Conservation (phyloP, 108 stramenopile species). For the Aurantiochytrium sp. region DNA sequence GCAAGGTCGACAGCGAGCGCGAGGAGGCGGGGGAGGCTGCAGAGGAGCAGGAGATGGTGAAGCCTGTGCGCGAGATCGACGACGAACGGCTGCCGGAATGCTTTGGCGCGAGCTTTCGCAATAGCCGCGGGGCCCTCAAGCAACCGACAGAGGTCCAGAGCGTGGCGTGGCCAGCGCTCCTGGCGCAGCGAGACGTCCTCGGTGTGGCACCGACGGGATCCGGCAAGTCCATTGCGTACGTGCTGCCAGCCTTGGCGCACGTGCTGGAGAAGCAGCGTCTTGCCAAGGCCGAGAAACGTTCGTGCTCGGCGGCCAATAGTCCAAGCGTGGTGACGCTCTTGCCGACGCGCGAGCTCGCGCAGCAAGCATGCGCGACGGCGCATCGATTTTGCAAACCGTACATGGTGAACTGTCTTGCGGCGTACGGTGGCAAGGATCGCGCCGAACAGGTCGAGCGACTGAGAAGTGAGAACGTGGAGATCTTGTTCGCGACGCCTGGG, state of each 20-base stretch:
- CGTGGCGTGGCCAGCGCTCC: slow-evolving; percentile 84
- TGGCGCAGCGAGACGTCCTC: slow-evolving; percentile 81
- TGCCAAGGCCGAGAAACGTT: background rate
- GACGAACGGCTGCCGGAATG: background rate
- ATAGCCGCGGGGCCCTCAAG: slow-evolving; percentile 28
- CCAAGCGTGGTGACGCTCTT: slow-evolving; percentile 86
- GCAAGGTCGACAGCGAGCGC: too few species aligned
- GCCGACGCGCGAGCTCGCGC: slow-evolving; percentile 93
- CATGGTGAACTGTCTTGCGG: slow-evolving; percentile 78
- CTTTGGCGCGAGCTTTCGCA: background rate
- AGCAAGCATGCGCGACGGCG: slow-evolving; percentile 92
- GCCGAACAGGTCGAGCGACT: slow-evolving; percentile 73
- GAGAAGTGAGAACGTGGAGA: slow-evolving; percentile 66
- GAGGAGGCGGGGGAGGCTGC: too few species aligned
- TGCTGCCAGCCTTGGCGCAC: slow-evolving; percentile 87
- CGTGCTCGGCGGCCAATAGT: slow-evolving; percentile 34
- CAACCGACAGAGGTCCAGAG: slow-evolving; percentile 96
- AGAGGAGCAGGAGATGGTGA: too few species aligned
- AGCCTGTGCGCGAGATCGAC: background rate
- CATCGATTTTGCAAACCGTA: slow-evolving; percentile 86
- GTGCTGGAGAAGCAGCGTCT: slow-evolving; percentile 73
- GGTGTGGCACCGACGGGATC: slow-evolving; percentile 96
- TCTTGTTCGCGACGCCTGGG: slow-evolving; percentile 91
- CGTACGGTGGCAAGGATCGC: slow-evolving; percentile 92
- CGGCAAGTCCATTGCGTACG: slow-evolving; percentile 94